A percentile compares a stretch with the other conserved stretches of the same genome.
These are phyloP conservation scores for Nakazawaea ambrosiae DNA, from an alignment of 805 yeast genomes.

Conservation along the genomic window DNA sequence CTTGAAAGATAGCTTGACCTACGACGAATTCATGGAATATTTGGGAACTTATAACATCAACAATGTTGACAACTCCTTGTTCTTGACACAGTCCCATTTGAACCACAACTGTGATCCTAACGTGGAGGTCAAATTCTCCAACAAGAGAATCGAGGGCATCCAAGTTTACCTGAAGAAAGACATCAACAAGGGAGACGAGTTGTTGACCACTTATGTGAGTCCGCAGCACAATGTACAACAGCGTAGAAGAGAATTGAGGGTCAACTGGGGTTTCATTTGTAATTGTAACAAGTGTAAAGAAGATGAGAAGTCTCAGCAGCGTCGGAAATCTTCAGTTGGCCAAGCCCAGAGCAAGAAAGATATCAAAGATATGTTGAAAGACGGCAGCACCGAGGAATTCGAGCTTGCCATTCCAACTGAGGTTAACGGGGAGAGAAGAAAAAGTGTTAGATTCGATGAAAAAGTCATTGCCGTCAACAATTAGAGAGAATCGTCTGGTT, in stretches of 20 bases:
- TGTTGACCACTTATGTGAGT: slow-evolving; percentile 63
- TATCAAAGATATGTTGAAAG: slow-evolving; percentile 40
- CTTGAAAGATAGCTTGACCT: slow-evolving; percentile 26
- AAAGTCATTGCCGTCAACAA: slow-evolving; percentile 43
- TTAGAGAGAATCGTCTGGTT: slow-evolving; percentile 16
- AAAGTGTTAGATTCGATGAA: slow-evolving; percentile 62
- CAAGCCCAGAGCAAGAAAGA: slow-evolving; percentile 23
- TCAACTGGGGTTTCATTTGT: slow-evolving; percentile 78
- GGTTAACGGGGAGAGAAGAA: slow-evolving; percentile 39
- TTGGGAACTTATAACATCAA: slow-evolving; percentile 73
- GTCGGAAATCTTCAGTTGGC: slow-evolving; percentile 36
- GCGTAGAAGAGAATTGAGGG: slow-evolving; percentile 58
- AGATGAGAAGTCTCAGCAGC: slow-evolving; percentile 38
- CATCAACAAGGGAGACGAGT: slow-evolving; percentile 59
- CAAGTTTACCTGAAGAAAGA: slow-evolving; percentile 52
- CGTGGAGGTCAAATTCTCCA: slow-evolving; percentile 42
- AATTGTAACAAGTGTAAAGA: slow-evolving; percentile 56
- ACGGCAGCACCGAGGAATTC: slow-evolving; percentile 33
- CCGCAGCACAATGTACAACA: slow-evolving; percentile 55
- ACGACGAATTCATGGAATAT: slow-evolving; percentile 50
- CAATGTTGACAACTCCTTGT: slow-evolving; percentile 59
- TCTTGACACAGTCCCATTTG: slow-evolving; percentile 57
- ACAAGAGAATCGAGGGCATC: slow-evolving; percentile 43
- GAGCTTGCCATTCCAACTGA: slow-evolving; percentile 40
- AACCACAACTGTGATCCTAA: slow-evolving; percentile 77